Evolutionary conservation across 164 flowering plant species (phyloP), one percentile per base, ranked within the genome.

Genomic region (Taxillus chinensis): DNA sequence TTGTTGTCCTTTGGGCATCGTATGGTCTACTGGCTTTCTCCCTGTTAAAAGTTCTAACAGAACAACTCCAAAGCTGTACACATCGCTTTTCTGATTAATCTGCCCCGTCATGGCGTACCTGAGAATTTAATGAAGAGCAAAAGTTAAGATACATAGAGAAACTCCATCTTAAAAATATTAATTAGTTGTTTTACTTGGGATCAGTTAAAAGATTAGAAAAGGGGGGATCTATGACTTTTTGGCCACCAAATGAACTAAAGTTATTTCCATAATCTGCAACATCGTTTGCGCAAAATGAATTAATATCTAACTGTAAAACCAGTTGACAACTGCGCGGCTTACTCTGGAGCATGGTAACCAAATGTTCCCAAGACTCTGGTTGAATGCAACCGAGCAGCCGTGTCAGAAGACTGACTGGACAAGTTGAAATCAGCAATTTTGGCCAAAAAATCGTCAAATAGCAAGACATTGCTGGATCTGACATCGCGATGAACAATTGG

Each of bases 301-400:
- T 48, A 9, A 43, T 43, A 9, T 43, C 46, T 9, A 48, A 48
- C 1, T 3, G 51, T 0, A 48, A 48, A 48, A 48, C 46, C 7
- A 43, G 46, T 9, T 9, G 7, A 9, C 0, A 43, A 9, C 46
- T 43, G 7, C 10, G 46, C 46, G 14, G 55, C 76, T 16, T 76
- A 83, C 92, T 86, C 89, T 57, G 89, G 92, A 53, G 92, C 92
- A 74, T 86, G 92, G 71, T 86, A 86, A 42, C 89, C 89, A 65
- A 86, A 86, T 12, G 92, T 86, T 60, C 92, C 92, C 71, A 86
- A 60, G 60, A 86, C 92, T 57, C 92, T 70, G 39, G 92, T 86
- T 7, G 92, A 86, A 73, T 86, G 92, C 60, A 86, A 67, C 5
- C 89, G 73, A 57, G 92, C 86, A 41, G 89, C 86, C 0, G 87